A percentile compares a stretch with the other conserved stretches of the same genome.
These are phyloP conservation scores for Kluyveromyces aestuarii DNA, from an alignment of 805 yeast genomes.

Conservation along the genomic window DNA sequence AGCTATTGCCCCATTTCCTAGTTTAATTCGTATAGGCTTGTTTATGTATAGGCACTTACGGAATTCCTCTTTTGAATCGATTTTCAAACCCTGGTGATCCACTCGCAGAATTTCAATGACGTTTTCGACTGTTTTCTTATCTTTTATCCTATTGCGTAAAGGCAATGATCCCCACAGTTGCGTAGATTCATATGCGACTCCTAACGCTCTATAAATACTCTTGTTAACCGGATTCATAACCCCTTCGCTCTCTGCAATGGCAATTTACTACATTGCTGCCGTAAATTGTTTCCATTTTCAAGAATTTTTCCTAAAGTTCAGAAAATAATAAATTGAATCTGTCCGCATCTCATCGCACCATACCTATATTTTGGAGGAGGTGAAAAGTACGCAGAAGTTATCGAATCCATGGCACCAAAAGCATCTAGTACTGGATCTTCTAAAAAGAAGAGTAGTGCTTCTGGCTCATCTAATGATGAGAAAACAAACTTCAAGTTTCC, in stretches of 20 bases:
- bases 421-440: conserved; percentile 17
- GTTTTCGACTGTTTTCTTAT: conserved; percentile 1
- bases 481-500: conserved; percentile 31
- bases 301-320: not conserved
- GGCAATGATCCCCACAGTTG: not conserved
- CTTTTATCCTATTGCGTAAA: not conserved
- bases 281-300: not conserved
- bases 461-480: conserved; percentile 8
- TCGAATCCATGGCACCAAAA: conserved; percentile 21
- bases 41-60: conserved; percentile 14
- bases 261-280: too few relatives aligned
- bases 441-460: conserved; percentile 19
- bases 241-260: not conserved
- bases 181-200: not conserved
- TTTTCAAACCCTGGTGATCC: conserved; percentile 5
- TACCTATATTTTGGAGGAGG: not conserved
- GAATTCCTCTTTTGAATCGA: conserved; percentile 7
- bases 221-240: not conserved
- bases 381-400: not conserved
- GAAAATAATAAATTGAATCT: not conserved
- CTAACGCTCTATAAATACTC: not conserved
- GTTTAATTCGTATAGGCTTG: conserved; percentile 5
- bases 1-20: conserved; percentile 5
- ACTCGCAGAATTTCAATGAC: conserved; percentile 5
- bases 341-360: conserved; percentile 7